These are phyloP conservation scores for Xylariaceae sp. DNA, from an alignment of 2,329 filamentous ascomycete genomes.

Conservation along the genomic window DNA sequence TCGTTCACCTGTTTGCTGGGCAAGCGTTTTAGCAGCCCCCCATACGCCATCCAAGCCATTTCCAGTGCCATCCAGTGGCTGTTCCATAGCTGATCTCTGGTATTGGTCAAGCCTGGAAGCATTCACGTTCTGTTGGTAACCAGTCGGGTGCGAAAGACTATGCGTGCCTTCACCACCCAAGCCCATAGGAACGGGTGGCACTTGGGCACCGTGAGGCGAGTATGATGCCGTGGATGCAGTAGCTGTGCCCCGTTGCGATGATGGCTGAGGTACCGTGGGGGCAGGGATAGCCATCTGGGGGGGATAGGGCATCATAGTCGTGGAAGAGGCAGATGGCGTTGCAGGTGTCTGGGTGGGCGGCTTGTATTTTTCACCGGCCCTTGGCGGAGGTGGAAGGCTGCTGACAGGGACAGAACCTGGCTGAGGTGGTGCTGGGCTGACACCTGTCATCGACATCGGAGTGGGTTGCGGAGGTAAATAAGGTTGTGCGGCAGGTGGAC, in stretches of 20 bases:
- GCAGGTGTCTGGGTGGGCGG: constrained; percentile 34
- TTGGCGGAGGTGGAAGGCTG: constrained; percentile 49
- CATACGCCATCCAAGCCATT: constrained; percentile 44
- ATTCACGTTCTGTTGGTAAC: constrained; percentile 54
- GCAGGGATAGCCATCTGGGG: constrained; percentile 51
- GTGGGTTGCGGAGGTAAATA: constrained; percentile 40
- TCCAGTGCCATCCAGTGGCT: constrained; percentile 30
- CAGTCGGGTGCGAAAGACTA: constrained; percentile 45
- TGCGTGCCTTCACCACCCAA: constrained; percentile 16
- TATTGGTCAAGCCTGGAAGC: constrained; percentile 49
- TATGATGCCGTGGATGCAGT: constrained; percentile 35
- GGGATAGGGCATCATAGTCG: constrained; percentile 37
- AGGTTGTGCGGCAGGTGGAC: constrained; percentile 28
- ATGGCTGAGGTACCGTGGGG: constrained; percentile 39
- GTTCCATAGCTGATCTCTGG: constrained; percentile 42
- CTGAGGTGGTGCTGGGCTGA: constrained; percentile 51
- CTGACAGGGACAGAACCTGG: constrained; percentile 50
- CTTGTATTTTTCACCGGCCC: constrained; percentile 43
- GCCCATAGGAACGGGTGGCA: constrained; percentile 22
- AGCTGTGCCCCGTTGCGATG: constrained; percentile 44
- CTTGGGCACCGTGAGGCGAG: constrained; percentile 27
- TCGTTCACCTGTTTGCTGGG: constrained; percentile 52
- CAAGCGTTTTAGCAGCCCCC: constrained; percentile 56
- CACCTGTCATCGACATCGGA: constrained; percentile 36
- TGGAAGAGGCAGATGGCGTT: constrained; percentile 30